Percentiles rank a stretch among this genome's conserved stretches.
Conservation (phyloP, 257 asterid genomes). For the Gynochthodes officinalis region DNA sequence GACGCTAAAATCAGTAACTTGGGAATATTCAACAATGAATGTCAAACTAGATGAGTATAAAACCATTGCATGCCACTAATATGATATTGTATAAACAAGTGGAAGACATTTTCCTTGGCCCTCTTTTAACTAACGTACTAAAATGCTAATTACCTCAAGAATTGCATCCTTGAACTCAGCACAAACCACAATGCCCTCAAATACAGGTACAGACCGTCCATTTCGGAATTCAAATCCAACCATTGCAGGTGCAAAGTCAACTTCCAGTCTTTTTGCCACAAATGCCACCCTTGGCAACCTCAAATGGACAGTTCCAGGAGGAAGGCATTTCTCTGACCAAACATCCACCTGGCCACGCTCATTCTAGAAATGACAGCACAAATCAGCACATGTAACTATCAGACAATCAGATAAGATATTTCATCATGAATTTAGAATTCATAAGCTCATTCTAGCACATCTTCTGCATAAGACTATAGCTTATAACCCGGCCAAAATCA, state of each 20-base stretch:
- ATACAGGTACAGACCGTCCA: conserved; percentile 64
- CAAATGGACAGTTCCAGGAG: conserved; percentile 91
- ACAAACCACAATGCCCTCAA: conserved; percentile 89
- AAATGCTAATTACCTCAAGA: conserved; percentile 51
- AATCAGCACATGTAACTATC: conserved; percentile 18
- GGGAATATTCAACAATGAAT: neutral
- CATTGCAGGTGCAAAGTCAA: conserved; percentile 92
- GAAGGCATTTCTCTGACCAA: conserved; percentile 98
- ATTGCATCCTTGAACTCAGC: conserved; percentile 73
- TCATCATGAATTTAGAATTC: neutral
- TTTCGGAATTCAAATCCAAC: conserved; percentile 90
- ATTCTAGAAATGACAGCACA: conserved; percentile 43
- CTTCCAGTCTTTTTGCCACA: conserved; percentile 67
- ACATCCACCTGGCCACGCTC: conserved; percentile 97
- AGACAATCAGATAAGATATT: neutral
- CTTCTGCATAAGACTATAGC: neutral
- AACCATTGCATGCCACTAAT: neutral
- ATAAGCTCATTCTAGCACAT: neutral
- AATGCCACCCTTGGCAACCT: conserved; percentile 60
- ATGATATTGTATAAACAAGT: neutral
- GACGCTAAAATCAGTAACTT: neutral
- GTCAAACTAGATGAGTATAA: neutral
- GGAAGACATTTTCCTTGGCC: neutral
- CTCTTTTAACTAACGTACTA: neutral
- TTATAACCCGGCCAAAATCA: neutral